Evolutionary conservation across 2,329 filamentous ascomycete species (phyloP), one percentile per base, ranked within the genome.

Genomic region (Phialophora tarda): DNA sequence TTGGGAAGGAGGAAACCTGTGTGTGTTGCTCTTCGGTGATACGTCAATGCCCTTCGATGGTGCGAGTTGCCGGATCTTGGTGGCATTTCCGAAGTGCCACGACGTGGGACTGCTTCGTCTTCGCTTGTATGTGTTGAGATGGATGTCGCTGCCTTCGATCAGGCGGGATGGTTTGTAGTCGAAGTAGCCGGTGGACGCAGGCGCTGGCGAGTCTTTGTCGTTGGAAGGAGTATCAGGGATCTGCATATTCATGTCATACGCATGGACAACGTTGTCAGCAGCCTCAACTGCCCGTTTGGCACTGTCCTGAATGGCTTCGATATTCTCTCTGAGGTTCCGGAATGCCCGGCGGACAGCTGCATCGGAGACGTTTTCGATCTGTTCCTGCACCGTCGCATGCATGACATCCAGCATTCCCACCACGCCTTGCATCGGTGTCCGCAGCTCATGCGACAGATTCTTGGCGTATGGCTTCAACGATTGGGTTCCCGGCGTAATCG

Each of bases 361-460:
- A 66, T 85, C 83, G 10, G 78, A 77, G 66, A 85, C 82, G 44
- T 80, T 82, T 67, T 86, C 83, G 7, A 88, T 83, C 21, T 87
- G 86, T 74, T 91, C 89, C 65, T 89, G 83, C 2, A 91, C 87
- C 2, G 88, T 90, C 2, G 88, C 87, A 77, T 91, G 88, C 88
- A 91, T 91, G 67, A 91, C 87, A 77, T 91, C 89, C 51, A 91
- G 78, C 89, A 91, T 91, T 6, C 89, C 89, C 14, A 91, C 88
- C 6, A 91, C 88, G 50, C 89, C 89, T 76, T 91, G 89, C 88
- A 91, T 91, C 1, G 89, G 89, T 3, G 89, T 91, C 68, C 89
- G 82, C 55, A 91, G 76, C 74, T 91, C 89, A 71, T 91, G 89
- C 0, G 89, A 91, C 34, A 91, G 77, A 73, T 87, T 90, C 68